phyloP scores from a whole-genome alignment of 108 stramenopile species.

The Tribonema minus region DNA sequence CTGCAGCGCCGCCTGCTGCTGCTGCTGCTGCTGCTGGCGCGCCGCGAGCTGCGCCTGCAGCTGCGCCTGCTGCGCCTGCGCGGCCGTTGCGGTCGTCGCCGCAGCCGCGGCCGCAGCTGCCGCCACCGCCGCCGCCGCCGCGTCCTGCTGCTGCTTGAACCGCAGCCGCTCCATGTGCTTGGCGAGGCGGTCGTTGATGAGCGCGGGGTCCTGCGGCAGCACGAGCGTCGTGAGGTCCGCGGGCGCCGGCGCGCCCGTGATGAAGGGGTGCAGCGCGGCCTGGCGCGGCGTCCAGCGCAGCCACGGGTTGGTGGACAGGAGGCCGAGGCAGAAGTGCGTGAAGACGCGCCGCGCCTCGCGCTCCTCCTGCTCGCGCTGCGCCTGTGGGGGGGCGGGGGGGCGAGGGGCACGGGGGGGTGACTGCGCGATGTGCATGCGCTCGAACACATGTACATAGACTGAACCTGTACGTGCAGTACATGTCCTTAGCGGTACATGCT shows the following conservation, averaged over 20 bases:
- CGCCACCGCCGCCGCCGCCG: too few relatives aligned
- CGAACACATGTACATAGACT: too few relatives aligned
- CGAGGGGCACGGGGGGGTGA: neutral
- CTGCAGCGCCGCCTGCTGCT: too few relatives aligned
- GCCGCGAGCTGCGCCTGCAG: too few relatives aligned
- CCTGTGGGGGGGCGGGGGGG: too few relatives aligned
- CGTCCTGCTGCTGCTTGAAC: conserved; percentile 4
- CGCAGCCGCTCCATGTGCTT: conserved; percentile 8
- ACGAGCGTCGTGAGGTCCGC: conserved; percentile 8
- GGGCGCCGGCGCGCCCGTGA: conserved; percentile 18
- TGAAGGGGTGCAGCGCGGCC: conserved; percentile 21
- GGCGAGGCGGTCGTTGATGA: conserved; percentile 3
- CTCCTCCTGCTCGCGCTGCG: conserved; percentile 24
- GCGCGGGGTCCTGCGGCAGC: conserved; percentile 1
- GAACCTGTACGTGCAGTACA: too few relatives aligned
- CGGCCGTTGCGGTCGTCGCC: too few relatives aligned
- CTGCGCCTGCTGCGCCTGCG: too few relatives aligned
- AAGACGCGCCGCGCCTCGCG: conserved; percentile 32
- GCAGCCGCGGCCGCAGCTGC: too few relatives aligned
- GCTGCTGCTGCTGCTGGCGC: too few relatives aligned
- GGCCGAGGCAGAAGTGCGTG: conserved; percentile 46
- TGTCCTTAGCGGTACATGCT: too few relatives aligned
- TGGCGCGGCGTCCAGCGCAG: conserved; percentile 53
- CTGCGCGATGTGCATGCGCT: too few relatives aligned
- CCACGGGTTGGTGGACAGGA: conserved; percentile 47